Conservation (phyloP, 2,329 filamentous ascomycete genomes). For the Trichoderma harzianum region DNA sequence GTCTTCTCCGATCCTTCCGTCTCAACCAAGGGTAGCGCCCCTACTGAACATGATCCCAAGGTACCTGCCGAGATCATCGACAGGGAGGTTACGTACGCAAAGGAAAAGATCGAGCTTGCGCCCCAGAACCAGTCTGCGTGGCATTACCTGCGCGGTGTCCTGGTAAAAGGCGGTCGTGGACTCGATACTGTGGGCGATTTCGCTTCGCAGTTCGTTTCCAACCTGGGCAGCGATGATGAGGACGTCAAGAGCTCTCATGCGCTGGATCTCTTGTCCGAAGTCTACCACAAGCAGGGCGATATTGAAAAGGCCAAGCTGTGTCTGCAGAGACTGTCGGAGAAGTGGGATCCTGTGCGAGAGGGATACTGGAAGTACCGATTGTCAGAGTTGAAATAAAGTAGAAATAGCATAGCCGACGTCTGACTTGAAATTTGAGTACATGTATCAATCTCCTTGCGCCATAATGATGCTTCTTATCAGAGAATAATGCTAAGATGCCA, state of each 20-base stretch:
- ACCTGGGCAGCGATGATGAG: conserved; percentile 46
- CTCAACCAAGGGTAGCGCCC: conserved; percentile 45
- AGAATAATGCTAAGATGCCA: not conserved
- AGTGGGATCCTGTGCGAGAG: conserved; percentile 85
- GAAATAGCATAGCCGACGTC: not conserved
- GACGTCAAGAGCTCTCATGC: conserved; percentile 61
- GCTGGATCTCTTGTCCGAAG: conserved; percentile 69
- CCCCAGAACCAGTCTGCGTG: conserved; percentile 94
- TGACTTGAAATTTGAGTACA: not conserved
- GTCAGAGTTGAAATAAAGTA: conserved; percentile 24
- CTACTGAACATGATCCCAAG: conserved; percentile 51
- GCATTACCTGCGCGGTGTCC: conserved; percentile 81
- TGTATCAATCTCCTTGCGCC: not conserved
- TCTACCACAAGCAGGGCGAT: conserved; percentile 56
- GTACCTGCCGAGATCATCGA: conserved; percentile 64
- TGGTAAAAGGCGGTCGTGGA: conserved; percentile 61
- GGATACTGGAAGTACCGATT: conserved; percentile 80
- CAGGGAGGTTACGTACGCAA: conserved; percentile 71
- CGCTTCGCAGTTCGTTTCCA: conserved; percentile 48
- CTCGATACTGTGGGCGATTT: conserved; percentile 47
- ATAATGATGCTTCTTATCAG: not conserved
- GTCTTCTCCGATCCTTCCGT: conserved; percentile 64
- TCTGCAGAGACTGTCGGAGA: conserved; percentile 70
- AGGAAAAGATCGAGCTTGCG: conserved; percentile 69
- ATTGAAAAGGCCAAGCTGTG: conserved; percentile 64